Evolutionary conservation across 202 grass and related monocot species (phyloP).

Genomic region (Digitaria exilis): DNA sequence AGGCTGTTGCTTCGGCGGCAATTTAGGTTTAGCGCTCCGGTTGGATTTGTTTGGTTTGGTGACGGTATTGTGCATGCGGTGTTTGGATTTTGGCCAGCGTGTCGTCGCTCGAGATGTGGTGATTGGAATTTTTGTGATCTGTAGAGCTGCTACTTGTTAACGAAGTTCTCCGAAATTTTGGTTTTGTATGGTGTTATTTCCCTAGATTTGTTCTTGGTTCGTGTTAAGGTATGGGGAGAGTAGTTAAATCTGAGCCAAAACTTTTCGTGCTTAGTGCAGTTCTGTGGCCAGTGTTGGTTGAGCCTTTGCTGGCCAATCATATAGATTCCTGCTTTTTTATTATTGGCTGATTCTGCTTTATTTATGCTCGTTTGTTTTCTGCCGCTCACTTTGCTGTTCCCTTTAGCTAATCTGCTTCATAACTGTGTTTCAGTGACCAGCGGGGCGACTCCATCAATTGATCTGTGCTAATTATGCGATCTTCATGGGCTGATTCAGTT

Average conservation of each 20-base stretch:
- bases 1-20: neutral
- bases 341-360: neutral
- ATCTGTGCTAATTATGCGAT: constrained; percentile 83
- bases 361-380: neutral
- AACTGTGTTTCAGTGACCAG: neutral
- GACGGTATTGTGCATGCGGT: neutral
- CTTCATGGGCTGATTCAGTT: constrained; percentile 99
- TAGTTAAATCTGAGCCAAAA: neutral
- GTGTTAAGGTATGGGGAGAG: neutral
- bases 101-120: neutral
- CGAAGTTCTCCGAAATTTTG: neutral
- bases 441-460: neutral
- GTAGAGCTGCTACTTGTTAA: neutral
- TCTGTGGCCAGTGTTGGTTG: neutral
- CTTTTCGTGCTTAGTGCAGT: neutral
- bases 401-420: neutral
- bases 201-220: constrained; percentile 1
- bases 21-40: neutral
- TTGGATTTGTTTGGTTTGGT: neutral
- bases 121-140: neutral
- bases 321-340: neutral
- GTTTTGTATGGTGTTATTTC: neutral
- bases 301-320: neutral
- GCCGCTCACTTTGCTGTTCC: neutral
- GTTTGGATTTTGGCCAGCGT: neutral